Conservation (phyloP, 2,329 filamentous ascomycete species). For the Dactylellina drechsleri region DNA sequence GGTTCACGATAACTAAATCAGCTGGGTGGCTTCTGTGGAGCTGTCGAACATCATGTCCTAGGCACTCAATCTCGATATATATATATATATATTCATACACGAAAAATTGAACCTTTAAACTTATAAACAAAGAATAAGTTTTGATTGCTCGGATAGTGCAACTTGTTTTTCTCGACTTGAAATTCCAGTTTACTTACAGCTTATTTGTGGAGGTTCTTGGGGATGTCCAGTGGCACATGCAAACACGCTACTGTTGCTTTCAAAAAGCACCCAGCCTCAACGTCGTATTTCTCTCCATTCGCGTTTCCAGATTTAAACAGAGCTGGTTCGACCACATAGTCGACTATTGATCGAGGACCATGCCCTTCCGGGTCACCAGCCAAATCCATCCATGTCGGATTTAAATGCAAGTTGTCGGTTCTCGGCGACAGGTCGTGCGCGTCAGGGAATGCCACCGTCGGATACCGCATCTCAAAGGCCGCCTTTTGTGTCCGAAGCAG, state of each 20-base stretch:
- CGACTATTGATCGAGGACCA: not conserved
- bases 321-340: slow-evolving; percentile 24
- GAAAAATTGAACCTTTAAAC: too few species aligned
- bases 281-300: slow-evolving; percentile 16
- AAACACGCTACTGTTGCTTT: slow-evolving; percentile 17
- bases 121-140: too few species aligned
- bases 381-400: slow-evolving; percentile 9
- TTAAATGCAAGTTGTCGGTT: not conserved
- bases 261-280: slow-evolving; percentile 18
- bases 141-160: too few species aligned
- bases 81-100: too few species aligned
- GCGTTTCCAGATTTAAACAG: slow-evolving; percentile 21
- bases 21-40: too few species aligned
- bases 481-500: slow-evolving; percentile 13
- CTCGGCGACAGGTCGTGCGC: not conserved
- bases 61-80: too few species aligned
- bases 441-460: not conserved
- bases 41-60: too few species aligned
- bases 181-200: too few species aligned
- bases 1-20: too few species aligned
- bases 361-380: not conserved
- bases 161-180: too few species aligned
- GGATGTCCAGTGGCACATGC: not conserved
- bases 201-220: too few species aligned
- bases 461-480: slow-evolving; percentile 12